Base-by-base conservation (phyloP, 345 rosid species). In the Melaleuca alternifolia region DNA sequence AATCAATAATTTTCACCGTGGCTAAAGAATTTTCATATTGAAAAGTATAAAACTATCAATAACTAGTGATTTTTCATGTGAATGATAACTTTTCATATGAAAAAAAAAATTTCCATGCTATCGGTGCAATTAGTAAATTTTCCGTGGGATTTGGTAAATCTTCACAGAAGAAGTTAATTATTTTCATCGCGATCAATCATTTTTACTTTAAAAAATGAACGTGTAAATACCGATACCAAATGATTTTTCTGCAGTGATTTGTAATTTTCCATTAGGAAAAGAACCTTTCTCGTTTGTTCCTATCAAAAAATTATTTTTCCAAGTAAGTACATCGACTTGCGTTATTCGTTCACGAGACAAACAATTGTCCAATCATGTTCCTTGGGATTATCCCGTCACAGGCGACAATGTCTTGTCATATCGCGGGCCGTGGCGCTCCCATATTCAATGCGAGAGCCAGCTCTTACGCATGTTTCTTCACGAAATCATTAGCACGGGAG, bases 381-480 rank as follows among this genome's bases (percentile, higher is more conserved):
- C 26, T 71, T 37, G 48, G 48, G 6, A 37, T 37, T 71, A 37
- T 71, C 81, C 1, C 9, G 48, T 71, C 81, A 37, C 81, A 71
- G 18, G 79, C 46, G 1, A 71, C 48, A 21, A 10, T 7, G 20
- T 33, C 37, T 71, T 18, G 48, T 37, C 7, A 18, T 24, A 0
- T 37, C 81, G 81, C 18, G 81, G 48, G 4, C 18, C 37, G 33
- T 71, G 48, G 81, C 37, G 81, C 48, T 18, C 10, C 81, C 10
- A 24, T 20, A 37, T 37, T 71, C 14, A 71, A 37, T 9, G 48
- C 81, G 10, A 48, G 10, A 37, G 81, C 44, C 81, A 71, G 81
- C 81, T 37, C 81, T 48, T 71, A 71, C 48, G 81, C 81, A 71
- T 71, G 81, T 71, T 71, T 71, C 81, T 71, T 71, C 81, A 5